A percentile compares a stretch with the other conserved stretches of the same genome.
Conservation (phyloP, 768 basidiomycete species). For the Tylopilus sp. region DNA sequence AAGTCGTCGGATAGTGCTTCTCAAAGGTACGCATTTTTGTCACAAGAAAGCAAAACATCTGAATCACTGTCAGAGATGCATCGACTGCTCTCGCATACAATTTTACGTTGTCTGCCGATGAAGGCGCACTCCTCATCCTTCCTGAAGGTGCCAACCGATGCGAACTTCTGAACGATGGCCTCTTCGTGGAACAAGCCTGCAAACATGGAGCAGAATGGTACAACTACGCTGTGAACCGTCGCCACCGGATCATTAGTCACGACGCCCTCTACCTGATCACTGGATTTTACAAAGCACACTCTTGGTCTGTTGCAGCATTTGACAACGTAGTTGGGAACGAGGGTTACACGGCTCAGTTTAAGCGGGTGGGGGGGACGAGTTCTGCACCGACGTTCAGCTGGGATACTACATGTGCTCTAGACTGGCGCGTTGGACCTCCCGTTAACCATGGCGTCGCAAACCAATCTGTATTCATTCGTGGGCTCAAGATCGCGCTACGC, state of each 20-base stretch:
- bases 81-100: not conserved
- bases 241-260: slow-evolving; percentile 15
- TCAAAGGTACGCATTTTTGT: no score
- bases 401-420: slow-evolving; percentile 4
- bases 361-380: not conserved
- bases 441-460: slow-evolving; percentile 4
- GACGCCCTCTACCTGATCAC: slow-evolving; percentile 31
- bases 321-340: not conserved
- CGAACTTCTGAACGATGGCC: slow-evolving; percentile 20
- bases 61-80: no score
- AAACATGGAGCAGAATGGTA: slow-evolving; percentile 28
- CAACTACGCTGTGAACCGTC: slow-evolving; percentile 16
- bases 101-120: slow-evolving; percentile 12
- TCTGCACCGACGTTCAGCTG: slow-evolving; percentile 7
- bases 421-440: slow-evolving; percentile 12
- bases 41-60: no score
- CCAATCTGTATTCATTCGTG: slow-evolving; percentile 27
- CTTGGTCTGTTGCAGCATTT: slow-evolving; percentile 31
- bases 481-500: slow-evolving; percentile 22
- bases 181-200: slow-evolving; percentile 18
- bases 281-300: not conserved
- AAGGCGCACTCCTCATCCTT: slow-evolving; percentile 33
- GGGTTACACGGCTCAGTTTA: slow-evolving; percentile 8
- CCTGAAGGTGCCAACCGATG: slow-evolving; percentile 27
- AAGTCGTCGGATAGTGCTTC: no score